Evolutionary conservation across 2,329 filamentous ascomycete species (phyloP).

Genomic region (Pyrenophora teres): DNA sequence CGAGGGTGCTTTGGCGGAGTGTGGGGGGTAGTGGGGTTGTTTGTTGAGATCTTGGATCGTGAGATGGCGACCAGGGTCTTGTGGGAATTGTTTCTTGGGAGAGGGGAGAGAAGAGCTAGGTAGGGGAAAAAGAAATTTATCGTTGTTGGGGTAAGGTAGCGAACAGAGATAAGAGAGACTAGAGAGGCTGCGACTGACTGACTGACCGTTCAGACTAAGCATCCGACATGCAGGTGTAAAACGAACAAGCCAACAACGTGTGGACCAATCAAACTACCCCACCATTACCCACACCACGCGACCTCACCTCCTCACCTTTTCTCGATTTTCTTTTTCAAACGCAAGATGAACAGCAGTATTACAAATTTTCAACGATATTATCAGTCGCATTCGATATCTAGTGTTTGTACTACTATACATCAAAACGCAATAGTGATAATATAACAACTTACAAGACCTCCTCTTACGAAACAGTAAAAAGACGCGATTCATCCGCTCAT

Average conservation of each 20-base stretch:
- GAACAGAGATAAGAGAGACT: not conserved
- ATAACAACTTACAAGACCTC: constrained; percentile 5
- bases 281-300: constrained; percentile 24
- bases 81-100: no score
- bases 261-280: constrained; percentile 24
- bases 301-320: constrained; percentile 13
- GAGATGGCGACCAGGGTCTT: no score
- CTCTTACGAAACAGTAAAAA: not conserved
- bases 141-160: not conserved
- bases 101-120: no score
- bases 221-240: no score
- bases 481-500: constrained; percentile 11
- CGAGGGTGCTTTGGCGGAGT: no score
- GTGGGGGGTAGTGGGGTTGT: no score
- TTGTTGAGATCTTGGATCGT: no score
- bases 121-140: no score
- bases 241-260: no score
- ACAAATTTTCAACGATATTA: constrained; percentile 10
- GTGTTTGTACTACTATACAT: constrained; percentile 22
- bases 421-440: constrained; percentile 34
- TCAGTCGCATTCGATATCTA: constrained; percentile 17
- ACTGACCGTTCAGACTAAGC: no score
- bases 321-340: not conserved
- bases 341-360: not conserved
- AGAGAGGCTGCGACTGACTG: no score